Evolutionary conservation across 768 basidiomycete species (phyloP), one percentile per base, ranked within the genome.

Genomic region (Pisolithus sp.): DNA sequence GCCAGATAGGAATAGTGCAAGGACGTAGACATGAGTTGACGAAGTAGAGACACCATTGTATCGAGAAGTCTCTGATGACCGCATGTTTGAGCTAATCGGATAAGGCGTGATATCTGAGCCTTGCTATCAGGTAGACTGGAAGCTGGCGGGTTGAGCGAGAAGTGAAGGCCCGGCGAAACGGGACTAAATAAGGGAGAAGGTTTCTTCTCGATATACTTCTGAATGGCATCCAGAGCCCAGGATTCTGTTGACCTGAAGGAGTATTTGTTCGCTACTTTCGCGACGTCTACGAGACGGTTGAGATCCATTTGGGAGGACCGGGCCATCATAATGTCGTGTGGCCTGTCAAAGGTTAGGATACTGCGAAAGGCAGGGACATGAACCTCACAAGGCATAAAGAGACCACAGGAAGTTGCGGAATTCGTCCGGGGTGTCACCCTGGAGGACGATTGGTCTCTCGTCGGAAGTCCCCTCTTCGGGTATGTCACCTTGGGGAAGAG

Each of bases 391-490:
- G 7, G 86, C 84, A 59, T 89, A 89, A n/a, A 89, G 66, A 1
- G 81, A 80, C 83, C 83, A 86, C 30, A 90, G 74, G 58, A 90
- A 85, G 62, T 83, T 76, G 46, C 77, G 76, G 61, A 90, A 89
- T 63, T 89, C 84, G 3, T 74, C 66, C 8, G 77, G 73, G 0
- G 77, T 79, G 54, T 89, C 84, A 0, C 86, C 86, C 2, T 66
- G 65, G 30, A 89, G 73, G 28, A 79, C 55, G 34, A 90, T 77
- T 1, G 88, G 86, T 52, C 79, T 77, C 23, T 77, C 75, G 59
- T 89, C 87, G 8, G 78, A 80, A 15, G 60, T 64, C 4, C 88
- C 88, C 59, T 89, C 86, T 2, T 59, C 66, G 13, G 67, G 59
- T 8, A 64, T 62, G 38, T 71, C 66, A 2, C 79, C 83, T 61